Percentiles rank a stretch among this genome's conserved stretches.
Evolutionary conservation across 768 basidiomycete species (phyloP).

Genomic region (Fibroporia radiculosa): DNA sequence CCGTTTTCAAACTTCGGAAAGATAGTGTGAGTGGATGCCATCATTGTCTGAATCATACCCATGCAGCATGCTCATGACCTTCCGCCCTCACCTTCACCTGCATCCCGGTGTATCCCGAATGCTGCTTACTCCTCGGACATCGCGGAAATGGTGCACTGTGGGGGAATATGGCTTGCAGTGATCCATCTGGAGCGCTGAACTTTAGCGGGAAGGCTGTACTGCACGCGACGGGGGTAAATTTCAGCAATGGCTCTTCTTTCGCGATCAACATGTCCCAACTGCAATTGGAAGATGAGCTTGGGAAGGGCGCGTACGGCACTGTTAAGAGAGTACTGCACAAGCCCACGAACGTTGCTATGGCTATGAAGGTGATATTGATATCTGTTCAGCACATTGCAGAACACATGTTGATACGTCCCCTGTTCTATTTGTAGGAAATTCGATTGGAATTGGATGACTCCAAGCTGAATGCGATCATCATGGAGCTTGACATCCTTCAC

Average conservation of each 20-base stretch:
- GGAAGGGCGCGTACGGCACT: constrained; percentile 94
- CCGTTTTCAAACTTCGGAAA: constrained; percentile 91
- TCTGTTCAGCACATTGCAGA: not conserved
- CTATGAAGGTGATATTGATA: constrained; percentile 78
- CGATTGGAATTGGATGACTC: constrained; percentile 91
- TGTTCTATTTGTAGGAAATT: constrained; percentile 66
- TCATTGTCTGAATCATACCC: no score
- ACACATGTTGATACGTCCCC: not conserved
- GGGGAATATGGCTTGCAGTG: constrained; percentile 41
- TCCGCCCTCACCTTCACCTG: not conserved
- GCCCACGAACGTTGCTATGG: constrained; percentile 94
- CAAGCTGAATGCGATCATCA: constrained; percentile 92
- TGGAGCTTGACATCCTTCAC: constrained; percentile 98
- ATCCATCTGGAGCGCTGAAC: constrained; percentile 92
- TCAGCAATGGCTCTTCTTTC: constrained; percentile 85
- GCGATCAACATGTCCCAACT: constrained; percentile 94
- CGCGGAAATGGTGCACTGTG: constrained; percentile 1
- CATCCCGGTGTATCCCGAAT: not conserved
- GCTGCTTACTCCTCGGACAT: not conserved
- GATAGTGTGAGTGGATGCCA: constrained; percentile 88
- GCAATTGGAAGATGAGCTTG: constrained; percentile 86
- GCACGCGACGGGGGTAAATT: constrained; percentile 82
- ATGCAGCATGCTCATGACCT: not conserved
- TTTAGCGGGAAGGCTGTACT: constrained; percentile 91
- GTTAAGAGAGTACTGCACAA: constrained; percentile 93